Base-by-base conservation (phyloP, 1,139 yeast genomes). In the Wickerhamomyces sp. region DNA sequence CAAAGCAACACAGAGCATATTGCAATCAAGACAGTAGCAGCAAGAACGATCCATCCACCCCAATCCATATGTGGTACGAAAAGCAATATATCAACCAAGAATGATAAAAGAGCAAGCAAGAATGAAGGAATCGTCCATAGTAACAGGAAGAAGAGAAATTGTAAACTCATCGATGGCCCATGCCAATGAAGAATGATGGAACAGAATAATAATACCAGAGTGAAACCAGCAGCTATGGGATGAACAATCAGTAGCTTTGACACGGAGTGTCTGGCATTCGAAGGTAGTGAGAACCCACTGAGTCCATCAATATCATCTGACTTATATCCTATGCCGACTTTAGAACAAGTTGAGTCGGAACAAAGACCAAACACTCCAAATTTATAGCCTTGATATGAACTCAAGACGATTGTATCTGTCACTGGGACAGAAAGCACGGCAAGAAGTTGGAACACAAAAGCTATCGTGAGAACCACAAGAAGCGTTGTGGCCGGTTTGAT, bases 351-450 rank as follows among this genome's bases (percentile, higher is more conserved):
- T 6, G 61, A 54, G 4, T 55, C 53, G 7, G 57, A 47, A 58
- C 97, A 89, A 44, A 75, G 73, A 2, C 97, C 98, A 64, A 89
- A 85, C 1, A 86, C 87, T 5, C 98, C 98, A 57, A 81, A 91
- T 36, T 72, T 64, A 52, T 68, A 67, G 33, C 70, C 75, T 18
- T 64, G 61, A 45, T 62, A 67, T 11, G 67, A 59, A 30, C 80
- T 68, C 12, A 79, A 61, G 4, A 73, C 60, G 29, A 78, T 64
- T 19, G 56, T 51, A 12, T 58, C 57, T 4, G 84, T 73, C 26
- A 81, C 65, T 0, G 91, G 91, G 6, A 78, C 85, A 1, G 88
- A 66, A 12, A 78, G 46, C 18, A 75, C 68, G 6, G 82, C 68
- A 3, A 77, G 51, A 21, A 77, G 56, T 49, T 76, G 78, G 31